Evolutionary conservation across 108 stramenopile species (phyloP).

Genomic region (Bacterosira constricta): DNA sequence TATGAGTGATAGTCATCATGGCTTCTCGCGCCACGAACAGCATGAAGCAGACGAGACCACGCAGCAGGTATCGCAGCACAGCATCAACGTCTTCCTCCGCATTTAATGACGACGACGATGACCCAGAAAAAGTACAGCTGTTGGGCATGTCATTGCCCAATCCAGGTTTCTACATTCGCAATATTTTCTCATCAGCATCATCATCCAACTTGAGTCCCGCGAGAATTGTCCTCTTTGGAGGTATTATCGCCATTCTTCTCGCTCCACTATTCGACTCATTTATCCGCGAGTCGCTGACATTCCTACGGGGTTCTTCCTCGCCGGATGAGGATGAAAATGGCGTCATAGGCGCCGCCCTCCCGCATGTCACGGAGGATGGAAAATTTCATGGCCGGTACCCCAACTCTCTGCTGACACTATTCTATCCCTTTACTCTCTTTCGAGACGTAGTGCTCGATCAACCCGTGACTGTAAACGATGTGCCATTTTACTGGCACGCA

Average conservation of each 20-base stretch:
- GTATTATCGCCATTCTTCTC: not conserved
- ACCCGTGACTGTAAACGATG: conserved; percentile 39
- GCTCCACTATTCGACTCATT: conserved; percentile 11
- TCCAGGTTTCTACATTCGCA: conserved; percentile 5
- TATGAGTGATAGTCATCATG: no score
- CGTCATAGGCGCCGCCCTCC: not conserved
- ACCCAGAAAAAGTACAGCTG: not conserved
- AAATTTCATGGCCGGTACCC: conserved; percentile 57
- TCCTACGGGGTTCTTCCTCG: not conserved
- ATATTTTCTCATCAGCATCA: not conserved
- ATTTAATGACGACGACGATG: not conserved
- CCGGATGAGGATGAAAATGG: not conserved
- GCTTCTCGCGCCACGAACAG: not conserved
- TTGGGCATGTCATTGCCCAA: conserved; percentile 4
- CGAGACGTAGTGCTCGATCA: conserved; percentile 61
- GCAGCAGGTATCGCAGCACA: not conserved
- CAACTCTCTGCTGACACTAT: conserved; percentile 55
- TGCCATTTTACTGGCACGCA: conserved; percentile 58
- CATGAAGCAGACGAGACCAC: conserved; percentile 4
- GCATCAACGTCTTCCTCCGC: not conserved
- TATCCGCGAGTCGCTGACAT: not conserved
- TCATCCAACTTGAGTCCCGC: conserved; percentile 2
- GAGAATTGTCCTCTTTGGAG: conserved; percentile 12
- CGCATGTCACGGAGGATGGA: conserved; percentile 29
- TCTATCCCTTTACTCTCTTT: conserved; percentile 55